phyloP scores from a whole-genome alignment of 352 stramenopile species.

The Pythium rhizo-oryzae region DNA sequence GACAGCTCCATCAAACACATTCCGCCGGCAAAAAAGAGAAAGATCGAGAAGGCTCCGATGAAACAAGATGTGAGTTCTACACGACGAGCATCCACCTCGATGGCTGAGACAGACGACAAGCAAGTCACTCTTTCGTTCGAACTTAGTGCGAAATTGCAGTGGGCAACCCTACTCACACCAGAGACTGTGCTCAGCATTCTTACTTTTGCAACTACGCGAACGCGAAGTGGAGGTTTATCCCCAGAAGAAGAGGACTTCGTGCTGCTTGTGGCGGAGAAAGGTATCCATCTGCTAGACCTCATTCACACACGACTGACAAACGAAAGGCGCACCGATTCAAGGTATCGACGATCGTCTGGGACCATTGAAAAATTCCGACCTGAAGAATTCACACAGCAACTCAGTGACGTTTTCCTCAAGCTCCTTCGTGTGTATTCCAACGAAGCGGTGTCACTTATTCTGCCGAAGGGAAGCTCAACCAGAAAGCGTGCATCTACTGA shows the following conservation, averaged over 20 bases:
- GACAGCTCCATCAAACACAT: constrained; percentile 1
- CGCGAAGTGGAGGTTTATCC: background rate
- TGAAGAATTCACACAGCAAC: constrained; percentile 22
- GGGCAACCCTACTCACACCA: constrained; percentile 23
- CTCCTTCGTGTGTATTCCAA: constrained; percentile 14
- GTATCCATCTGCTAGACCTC: constrained; percentile 27
- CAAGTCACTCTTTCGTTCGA: constrained; percentile 9
- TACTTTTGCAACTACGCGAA: constrained; percentile 5
- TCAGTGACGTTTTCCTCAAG: constrained; percentile 13
- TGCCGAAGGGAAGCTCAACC: constrained; percentile 3
- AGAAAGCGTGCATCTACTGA: constrained; percentile 2
- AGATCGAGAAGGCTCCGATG: background rate
- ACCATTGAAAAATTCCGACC: constrained; percentile 14
- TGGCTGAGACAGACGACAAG: background rate
- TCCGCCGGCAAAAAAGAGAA: constrained; percentile 21
- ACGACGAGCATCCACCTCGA: background rate
- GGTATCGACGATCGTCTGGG: constrained; percentile 19
- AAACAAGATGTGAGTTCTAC: constrained; percentile 1
- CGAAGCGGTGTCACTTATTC: constrained; percentile 18
- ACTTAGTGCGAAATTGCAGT: constrained; percentile 11
- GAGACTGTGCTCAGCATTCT: constrained; percentile 20
- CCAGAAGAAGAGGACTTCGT: constrained; percentile 25
- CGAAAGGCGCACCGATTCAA: constrained; percentile 11
- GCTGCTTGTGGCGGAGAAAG: constrained; percentile 31
- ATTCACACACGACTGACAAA: constrained; percentile 29